phyloP scores from a whole-genome alignment of 164 flowering plant species.

The Umbilicus rupestris region DNA sequence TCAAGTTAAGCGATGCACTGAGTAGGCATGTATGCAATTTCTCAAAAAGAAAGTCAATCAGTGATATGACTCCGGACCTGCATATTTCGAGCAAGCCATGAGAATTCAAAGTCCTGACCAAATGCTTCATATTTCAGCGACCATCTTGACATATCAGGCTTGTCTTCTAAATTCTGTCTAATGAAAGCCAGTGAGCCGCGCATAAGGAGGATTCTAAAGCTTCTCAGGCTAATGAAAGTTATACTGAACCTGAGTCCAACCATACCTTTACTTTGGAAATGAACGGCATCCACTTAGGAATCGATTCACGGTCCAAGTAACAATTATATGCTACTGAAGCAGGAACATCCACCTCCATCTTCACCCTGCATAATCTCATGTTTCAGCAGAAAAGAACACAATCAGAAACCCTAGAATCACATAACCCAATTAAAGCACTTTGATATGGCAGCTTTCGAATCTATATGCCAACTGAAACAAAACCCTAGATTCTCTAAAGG shows the following conservation, averaged over 20 bases:
- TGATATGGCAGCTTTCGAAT: not conserved
- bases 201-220: not conserved
- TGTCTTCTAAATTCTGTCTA: slow-evolving; percentile 55
- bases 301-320: slow-evolving; percentile 77
- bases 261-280: slow-evolving; percentile 87
- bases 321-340: slow-evolving; percentile 62
- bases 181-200: slow-evolving; percentile 6
- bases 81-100: slow-evolving; percentile 89
- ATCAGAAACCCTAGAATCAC: not conserved
- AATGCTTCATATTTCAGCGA: slow-evolving; percentile 75
- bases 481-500: no score
- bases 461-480: not conserved
- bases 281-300: slow-evolving; percentile 94
- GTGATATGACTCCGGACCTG: slow-evolving; percentile 38
- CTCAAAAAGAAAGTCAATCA: not conserved
- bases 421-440: not conserved
- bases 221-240: not conserved
- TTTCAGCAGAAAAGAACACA: slow-evolving; percentile 1
- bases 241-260: not conserved
- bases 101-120: slow-evolving; percentile 70
- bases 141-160: slow-evolving; percentile 83
- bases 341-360: slow-evolving; percentile 70
- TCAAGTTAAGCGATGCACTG: not conserved
- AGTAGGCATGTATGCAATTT: not conserved
- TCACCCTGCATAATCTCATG: slow-evolving; percentile 41